A percentile compares a stretch with the other conserved stretches of the same genome.
Evolutionary conservation across 2,329 filamentous ascomycete species (phyloP).

Genomic region (Sporothrix brunneoviolacea): DNA sequence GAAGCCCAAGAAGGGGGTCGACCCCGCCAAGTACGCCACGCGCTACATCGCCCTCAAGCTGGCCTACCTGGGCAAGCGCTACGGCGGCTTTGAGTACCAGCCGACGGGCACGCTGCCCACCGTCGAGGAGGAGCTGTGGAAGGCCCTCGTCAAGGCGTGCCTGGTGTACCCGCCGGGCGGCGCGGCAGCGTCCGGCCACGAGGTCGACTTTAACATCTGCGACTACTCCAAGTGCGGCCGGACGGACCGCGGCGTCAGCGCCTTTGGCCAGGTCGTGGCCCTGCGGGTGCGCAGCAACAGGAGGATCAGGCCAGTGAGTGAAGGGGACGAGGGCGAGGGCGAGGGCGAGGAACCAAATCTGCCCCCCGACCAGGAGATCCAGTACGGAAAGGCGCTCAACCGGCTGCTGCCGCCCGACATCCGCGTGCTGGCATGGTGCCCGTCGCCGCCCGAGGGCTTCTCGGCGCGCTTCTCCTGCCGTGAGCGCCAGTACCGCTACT

Average conservation of each 20-base stretch:
- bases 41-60: constrained; percentile 86
- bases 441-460: constrained; percentile 69
- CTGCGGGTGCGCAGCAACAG: constrained; percentile 74
- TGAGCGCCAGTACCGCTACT: constrained; percentile 89
- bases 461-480: constrained; percentile 89
- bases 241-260: constrained; percentile 88
- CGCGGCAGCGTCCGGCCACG: constrained; percentile 41
- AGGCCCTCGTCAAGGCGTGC: constrained; percentile 73
- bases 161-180: constrained; percentile 63
- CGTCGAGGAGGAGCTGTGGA: constrained; percentile 91
- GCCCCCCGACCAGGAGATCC: constrained; percentile 50
- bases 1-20: constrained; percentile 53
- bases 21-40: constrained; percentile 74
- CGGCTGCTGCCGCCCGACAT: constrained; percentile 84
- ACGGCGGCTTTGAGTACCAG: constrained; percentile 90
- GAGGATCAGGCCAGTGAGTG: constrained; percentile 10
- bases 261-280: constrained; percentile 91
- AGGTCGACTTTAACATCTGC: constrained; percentile 72
- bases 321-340: constrained; percentile 22
- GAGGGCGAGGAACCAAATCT: constrained; percentile 38
- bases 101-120: constrained; percentile 65
- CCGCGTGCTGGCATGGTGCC: constrained; percentile 87
- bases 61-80: constrained; percentile 83
- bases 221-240: constrained; percentile 94
- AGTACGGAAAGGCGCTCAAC: constrained; percentile 79